Evolutionary conservation across 176 grass and related monocot species (phyloP).

Genomic region (Triticum turgidum): DNA sequence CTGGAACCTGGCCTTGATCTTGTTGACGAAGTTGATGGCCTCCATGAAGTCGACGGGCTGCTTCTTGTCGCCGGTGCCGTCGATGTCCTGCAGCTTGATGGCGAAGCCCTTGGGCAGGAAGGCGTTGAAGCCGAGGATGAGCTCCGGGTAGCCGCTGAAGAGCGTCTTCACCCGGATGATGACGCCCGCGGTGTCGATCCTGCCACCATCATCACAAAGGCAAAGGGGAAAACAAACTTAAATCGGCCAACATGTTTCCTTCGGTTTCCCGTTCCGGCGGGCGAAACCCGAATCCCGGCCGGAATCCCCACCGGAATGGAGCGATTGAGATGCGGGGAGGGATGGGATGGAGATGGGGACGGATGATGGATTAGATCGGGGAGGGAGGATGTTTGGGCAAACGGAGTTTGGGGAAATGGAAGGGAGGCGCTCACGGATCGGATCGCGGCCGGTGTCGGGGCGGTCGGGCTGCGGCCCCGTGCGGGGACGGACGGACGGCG

Average conservation of each 20-base stretch:
- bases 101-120: conserved; percentile 83
- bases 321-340: background rate
- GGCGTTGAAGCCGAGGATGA: conserved; percentile 78
- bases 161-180: conserved; percentile 70
- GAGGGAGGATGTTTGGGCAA: background rate
- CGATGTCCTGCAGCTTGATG: conserved; percentile 58
- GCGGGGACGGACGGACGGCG: background rate
- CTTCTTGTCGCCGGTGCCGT: conserved; percentile 62
- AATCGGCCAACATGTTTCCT: too few species aligned
- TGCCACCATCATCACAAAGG: background rate
- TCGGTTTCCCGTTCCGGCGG: background rate
- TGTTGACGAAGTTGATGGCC: conserved; percentile 80
- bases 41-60: conserved; percentile 79
- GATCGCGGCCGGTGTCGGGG: conserved; percentile 31
- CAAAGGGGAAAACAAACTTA: too few species aligned
- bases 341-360: background rate
- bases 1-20: conserved; percentile 70
- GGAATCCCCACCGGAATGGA: background rate
- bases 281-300: too few species aligned
- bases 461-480: conserved; percentile 56
- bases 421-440: conserved; percentile 58
- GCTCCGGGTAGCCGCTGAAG: conserved; percentile 66
- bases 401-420: background rate
- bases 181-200: conserved; percentile 61
- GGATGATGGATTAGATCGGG: background rate